Conservation (phyloP, 2,329 filamentous ascomycete species). For the Stylonectria norvegica region DNA sequence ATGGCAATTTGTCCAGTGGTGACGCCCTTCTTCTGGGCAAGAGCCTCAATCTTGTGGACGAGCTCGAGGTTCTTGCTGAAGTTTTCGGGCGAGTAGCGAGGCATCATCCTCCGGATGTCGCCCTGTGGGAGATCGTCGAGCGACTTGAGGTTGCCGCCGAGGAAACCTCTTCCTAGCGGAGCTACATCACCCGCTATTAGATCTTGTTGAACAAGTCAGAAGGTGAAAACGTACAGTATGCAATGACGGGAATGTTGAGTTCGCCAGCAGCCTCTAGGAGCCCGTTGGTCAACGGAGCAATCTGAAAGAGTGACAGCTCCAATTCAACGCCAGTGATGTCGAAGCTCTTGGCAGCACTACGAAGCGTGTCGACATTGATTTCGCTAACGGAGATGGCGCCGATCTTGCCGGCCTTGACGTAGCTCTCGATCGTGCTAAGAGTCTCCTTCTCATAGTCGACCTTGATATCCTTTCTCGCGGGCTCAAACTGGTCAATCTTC, state of each 20-base stretch:
- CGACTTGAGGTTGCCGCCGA: not conserved
- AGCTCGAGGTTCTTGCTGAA: conserved; percentile 61
- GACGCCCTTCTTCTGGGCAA: conserved; percentile 55
- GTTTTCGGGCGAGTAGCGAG: conserved; percentile 57
- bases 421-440: not conserved
- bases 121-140: conserved; percentile 48
- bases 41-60: conserved; percentile 48
- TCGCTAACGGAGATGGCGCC: not conserved
- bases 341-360: not conserved
- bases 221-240: not conserved
- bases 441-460: not conserved
- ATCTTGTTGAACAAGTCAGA: not conserved
- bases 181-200: not conserved
- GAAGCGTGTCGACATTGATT: not conserved
- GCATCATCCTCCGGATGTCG: conserved; percentile 42
- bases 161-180: not conserved
- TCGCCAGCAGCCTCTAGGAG: not conserved
- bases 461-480: not conserved
- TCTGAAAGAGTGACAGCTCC: not conserved
- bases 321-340: not conserved
- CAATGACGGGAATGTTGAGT: not conserved
- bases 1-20: conserved; percentile 61
- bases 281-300: not conserved
- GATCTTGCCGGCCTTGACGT: not conserved
- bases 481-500: not conserved